Evolutionary conservation across 257 asterid genomes (phyloP).

Genomic region (Solanum neorickii): DNA sequence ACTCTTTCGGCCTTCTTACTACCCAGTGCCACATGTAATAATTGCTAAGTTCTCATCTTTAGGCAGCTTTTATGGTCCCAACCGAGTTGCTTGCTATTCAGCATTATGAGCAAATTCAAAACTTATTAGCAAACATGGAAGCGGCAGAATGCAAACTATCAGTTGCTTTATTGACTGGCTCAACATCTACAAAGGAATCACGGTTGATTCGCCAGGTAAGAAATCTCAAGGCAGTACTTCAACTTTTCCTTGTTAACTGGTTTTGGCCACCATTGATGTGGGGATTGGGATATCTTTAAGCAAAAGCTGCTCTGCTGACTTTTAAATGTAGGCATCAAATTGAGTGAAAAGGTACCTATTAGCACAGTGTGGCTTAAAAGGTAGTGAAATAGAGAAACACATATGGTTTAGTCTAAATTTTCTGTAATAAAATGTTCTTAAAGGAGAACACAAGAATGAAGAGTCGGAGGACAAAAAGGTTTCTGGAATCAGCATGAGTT

Average conservation of each 20-base stretch:
- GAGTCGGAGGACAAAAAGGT: not conserved
- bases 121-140: slow-evolving; percentile 53
- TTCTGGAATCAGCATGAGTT: not conserved
- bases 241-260: not conserved
- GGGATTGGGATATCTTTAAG: not conserved
- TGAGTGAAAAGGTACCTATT: not conserved
- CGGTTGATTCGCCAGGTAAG: slow-evolving; percentile 57
- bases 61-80: slow-evolving; percentile 99
- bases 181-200: slow-evolving; percentile 72
- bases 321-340: not conserved
- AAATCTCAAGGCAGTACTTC: not conserved
- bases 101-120: slow-evolving; percentile 73
- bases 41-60: slow-evolving; percentile 4
- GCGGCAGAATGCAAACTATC: slow-evolving; percentile 39
- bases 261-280: not conserved
- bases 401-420: not conserved
- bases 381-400: not conserved
- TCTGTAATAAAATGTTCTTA: not conserved
- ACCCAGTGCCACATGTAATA: not conserved
- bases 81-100: slow-evolving; percentile 93
- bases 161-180: slow-evolving; percentile 80
- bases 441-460: not conserved
- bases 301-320: not conserved
- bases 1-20: not conserved
- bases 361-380: not conserved